phyloP scores from a whole-genome alignment of 176 grass and related monocot species.

The Carex littledalei region DNA sequence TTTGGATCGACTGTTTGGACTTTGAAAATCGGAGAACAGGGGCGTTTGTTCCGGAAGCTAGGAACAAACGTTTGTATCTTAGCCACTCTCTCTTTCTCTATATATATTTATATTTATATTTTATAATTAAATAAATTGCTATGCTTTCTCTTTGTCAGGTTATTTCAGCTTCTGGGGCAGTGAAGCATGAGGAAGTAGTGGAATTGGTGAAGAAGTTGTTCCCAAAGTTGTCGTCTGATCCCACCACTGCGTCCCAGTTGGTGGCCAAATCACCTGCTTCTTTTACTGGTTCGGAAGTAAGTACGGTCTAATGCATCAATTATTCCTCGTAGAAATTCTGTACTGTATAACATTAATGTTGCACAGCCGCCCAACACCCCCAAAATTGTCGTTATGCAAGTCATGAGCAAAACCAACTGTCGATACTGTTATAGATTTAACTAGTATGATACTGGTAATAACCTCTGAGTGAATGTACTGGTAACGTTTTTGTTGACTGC shows the following conservation, averaged over 20 bases:
- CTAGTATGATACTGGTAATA: background rate
- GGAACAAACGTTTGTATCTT: too few relatives aligned
- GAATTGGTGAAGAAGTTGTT: conserved; percentile 70
- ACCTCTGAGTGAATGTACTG: background rate
- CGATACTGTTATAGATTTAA: background rate
- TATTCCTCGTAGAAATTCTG: background rate
- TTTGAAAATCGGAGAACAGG: too few relatives aligned
- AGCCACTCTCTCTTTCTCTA: too few relatives aligned
- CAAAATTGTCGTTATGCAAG: background rate
- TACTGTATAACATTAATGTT: background rate
- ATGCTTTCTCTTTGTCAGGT: conserved; percentile 41
- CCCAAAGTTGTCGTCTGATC: conserved; percentile 56
- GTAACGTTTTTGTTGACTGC: background rate
- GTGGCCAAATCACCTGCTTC: conserved; percentile 60
- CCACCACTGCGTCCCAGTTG: conserved; percentile 67
- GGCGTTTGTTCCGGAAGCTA: too few relatives aligned
- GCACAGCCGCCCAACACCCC: background rate
- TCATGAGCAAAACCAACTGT: background rate
- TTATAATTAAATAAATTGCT: conserved; percentile 14
- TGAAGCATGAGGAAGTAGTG: conserved; percentile 92
- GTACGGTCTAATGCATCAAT: background rate
- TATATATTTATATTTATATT: too few relatives aligned
- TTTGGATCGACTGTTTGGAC: too few relatives aligned
- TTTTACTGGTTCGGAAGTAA: conserved; percentile 95
- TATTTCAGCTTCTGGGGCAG: conserved; percentile 75